phyloP scores from a whole-genome alignment of 768 basidiomycete species.

The Leucocoprinus sp. region DNA sequence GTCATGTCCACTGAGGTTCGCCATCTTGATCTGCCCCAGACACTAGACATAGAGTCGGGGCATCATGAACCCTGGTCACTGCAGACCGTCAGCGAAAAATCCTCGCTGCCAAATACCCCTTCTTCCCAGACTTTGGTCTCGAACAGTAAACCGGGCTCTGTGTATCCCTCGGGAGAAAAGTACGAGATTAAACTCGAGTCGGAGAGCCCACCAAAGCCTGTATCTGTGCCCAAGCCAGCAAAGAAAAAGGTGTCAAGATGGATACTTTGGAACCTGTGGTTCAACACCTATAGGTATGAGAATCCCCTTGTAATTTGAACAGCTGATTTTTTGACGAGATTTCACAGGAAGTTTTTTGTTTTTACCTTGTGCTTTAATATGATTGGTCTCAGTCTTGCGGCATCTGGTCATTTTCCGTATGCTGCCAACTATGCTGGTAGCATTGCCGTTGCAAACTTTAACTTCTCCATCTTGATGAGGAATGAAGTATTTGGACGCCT shows the following conservation, averaged over 20 bases:
- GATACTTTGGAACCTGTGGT: constrained; percentile 57
- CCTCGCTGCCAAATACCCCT: constrained; percentile 25
- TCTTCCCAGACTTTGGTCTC: constrained; percentile 9
- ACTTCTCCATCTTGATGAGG: constrained; percentile 63
- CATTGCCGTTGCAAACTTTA: constrained; percentile 64
- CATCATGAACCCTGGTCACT: constrained; percentile 36
- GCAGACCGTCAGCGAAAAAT: constrained; percentile 24
- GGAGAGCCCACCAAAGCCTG: constrained; percentile 24
- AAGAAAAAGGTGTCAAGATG: constrained; percentile 55
- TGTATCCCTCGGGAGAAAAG: constrained; percentile 27
- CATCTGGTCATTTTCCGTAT: constrained; percentile 59
- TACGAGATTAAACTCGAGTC: constrained; percentile 21
- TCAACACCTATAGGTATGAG: constrained; percentile 59
- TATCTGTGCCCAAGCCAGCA: constrained; percentile 29
- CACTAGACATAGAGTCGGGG: constrained; percentile 52
- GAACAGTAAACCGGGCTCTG: neutral
- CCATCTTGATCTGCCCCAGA: constrained; percentile 30
- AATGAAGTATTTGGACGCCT: constrained; percentile 72
- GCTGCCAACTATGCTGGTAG: constrained; percentile 53
- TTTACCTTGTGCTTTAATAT: constrained; percentile 54
- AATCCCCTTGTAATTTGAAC: neutral
- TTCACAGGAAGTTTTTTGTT: constrained; percentile 57
- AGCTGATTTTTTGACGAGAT: constrained; percentile 1
- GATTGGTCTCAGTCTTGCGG: constrained; percentile 53
- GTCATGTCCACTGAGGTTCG: constrained; percentile 37